Base-by-base conservation (phyloP, 2,329 filamentous ascomycete genomes). In the Phialophora tarda region DNA sequence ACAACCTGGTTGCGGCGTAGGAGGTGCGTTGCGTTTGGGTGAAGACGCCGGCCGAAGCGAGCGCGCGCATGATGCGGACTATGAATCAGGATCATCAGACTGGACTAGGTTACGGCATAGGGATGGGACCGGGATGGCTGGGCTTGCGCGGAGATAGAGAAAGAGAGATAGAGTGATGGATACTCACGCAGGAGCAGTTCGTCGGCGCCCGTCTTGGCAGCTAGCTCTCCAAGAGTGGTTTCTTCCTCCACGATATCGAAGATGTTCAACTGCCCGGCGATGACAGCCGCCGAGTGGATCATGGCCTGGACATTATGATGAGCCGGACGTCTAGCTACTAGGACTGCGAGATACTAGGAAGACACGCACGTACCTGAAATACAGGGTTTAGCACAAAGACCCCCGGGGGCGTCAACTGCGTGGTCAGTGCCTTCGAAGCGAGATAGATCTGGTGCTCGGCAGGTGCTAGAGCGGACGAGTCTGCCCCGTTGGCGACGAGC, bases 231-330 rank as follows among this genome's bases (percentile, higher is more conserved):
- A 8, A 61, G 14, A n/a, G 30, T 51, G 8, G 48, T 61, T 34
- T 61, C 59, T 4, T 51, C 47, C 2, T 54, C 26, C 24, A 61
- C 34, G n/a, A 61, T 34, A n/a, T 61, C 23, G 48, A 53, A 53
- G 8, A 54, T 55, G 28, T 32, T 32, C 53, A 55, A 21, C 21
- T 55, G 28, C 23, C 53, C n/a, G 26, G 53, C 53, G 14, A 34
- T 55, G 28, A 34, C 28, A 4, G 53, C 26, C 23, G 53, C 53
- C 17, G 53, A 30, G 14, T 32, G 53, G 5, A 55, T 55, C 53
- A 55, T 55, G 4, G 53, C 53, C 53, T 32, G 5, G 14, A 8
- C 30, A 5, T 10, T 3, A 2, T 17, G 12, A 32, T 28, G n/a
- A 30, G 17, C 23, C 32, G 24, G 3, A 30, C 24, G 28, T 30